Evolutionary conservation across 2,329 filamentous ascomycete species (phyloP), one percentile per base, ranked within the genome.

Genomic region (Penicillium sp.): DNA sequence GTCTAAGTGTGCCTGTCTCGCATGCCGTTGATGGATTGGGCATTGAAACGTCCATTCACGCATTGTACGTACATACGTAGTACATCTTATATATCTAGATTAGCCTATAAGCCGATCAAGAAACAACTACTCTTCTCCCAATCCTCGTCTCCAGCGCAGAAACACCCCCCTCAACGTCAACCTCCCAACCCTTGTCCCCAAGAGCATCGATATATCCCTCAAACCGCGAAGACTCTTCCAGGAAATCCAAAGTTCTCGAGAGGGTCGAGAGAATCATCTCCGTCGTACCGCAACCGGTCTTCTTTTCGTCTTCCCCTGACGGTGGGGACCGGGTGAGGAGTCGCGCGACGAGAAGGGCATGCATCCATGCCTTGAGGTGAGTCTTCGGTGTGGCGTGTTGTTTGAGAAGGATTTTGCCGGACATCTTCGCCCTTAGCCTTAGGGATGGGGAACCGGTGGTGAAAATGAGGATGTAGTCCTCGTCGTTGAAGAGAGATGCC

Each of bases 121-220:
- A 52, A 38, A 53, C 49, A 47, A 59, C 50, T 55, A 82, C 64
- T 62, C 80, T 73, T 58, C 71, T 70, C 11, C 85, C 87, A 51
- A 84, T 79, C 62, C 78, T 82, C 19, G 89, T 92, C 79, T 93
- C 90, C 68, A 93, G 78, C 6, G 87, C 88, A 29, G 55, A 57
- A 13, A 31, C 46, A 31, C 31, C 30, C 4, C 46, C 55, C 45
- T 83, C 83, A 55, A 82, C 82, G 60, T 86, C 79, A 51, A 91
- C 68, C 75, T 93, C 85, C 91, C 91, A 93, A 0, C 90, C 90
- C 35, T 70, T 78, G 38, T 73, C 73, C 61, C 67, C 71, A 58
- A 88, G 64, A 64, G 76, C 66, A 64, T 75, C 64, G 56, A 78
- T 61, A 80, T 81, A 73, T 70, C 75, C 67, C 65, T 77, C 72